phyloP scores from a whole-genome alignment of 805 yeast genomes.

The Saccharomycopsis sp. region DNA sequence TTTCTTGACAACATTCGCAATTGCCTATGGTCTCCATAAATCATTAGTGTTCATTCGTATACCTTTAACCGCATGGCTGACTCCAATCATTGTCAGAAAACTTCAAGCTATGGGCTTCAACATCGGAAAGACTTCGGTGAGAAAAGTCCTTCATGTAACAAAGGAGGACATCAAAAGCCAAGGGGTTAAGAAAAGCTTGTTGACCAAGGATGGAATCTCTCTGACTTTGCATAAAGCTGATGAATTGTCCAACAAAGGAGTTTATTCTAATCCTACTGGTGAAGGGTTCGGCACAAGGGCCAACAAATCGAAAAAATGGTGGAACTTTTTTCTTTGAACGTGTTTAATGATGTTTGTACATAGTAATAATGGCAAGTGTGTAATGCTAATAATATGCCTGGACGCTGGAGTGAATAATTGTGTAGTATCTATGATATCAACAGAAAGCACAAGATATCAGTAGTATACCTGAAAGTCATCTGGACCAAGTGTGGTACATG shows the following conservation, averaged over 20 bases:
- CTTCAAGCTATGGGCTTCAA: constrained; percentile 76
- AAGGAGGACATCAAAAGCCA: not conserved
- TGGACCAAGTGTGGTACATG: too few species aligned
- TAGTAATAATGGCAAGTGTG: not conserved
- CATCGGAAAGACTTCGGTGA: constrained; percentile 37
- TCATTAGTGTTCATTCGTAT: constrained; percentile 74
- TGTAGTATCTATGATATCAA: too few species aligned
- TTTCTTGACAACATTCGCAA: constrained; percentile 73
- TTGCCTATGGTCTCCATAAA: constrained; percentile 93
- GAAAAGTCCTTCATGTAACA: constrained; percentile 8
- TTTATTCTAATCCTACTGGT: not conserved
- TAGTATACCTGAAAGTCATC: too few species aligned
- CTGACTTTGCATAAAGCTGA: not conserved
- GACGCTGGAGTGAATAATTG: too few species aligned
- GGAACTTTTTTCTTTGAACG: not conserved
- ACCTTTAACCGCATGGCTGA: constrained; percentile 87
- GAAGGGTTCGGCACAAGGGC: not conserved
- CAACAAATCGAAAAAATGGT: not conserved
- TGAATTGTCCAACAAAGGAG: not conserved
- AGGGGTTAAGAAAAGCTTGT: not conserved
- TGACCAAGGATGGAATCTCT: not conserved
- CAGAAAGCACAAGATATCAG: too few species aligned
- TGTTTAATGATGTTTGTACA: not conserved
- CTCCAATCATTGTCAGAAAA: constrained; percentile 66
- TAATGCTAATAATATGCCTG: too few species aligned